A percentile compares a stretch with the other conserved stretches of the same genome.
phyloP scores from a whole-genome alignment of 306 rosid species.

The Pyrus bretschneideri region DNA sequence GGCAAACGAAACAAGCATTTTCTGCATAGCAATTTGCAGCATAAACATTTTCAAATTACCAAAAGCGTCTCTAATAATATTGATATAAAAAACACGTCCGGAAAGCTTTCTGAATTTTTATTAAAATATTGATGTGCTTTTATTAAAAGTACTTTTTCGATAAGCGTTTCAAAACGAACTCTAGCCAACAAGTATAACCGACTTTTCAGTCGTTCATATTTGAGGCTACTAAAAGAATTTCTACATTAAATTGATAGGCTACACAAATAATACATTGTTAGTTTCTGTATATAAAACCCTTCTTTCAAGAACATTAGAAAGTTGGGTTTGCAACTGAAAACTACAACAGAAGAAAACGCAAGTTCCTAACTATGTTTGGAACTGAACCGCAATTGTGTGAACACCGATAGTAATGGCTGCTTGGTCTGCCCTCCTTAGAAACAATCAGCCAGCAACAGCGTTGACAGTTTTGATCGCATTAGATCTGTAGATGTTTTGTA shows the following conservation, averaged over 20 bases:
- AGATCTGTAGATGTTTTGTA: not conserved
- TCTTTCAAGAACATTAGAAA: conserved; percentile 1
- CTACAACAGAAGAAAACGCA: not conserved
- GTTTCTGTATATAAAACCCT: not conserved
- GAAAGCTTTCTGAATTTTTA: no score
- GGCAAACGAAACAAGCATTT: no score
- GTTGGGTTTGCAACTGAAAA: not conserved
- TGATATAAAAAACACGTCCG: no score
- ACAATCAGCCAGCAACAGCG: not conserved
- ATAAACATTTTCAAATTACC: no score
- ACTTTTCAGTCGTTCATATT: not conserved
- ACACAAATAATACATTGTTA: not conserved
- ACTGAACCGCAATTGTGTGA: no score
- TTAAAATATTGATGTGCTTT: no score
- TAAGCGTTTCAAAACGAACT: no score
- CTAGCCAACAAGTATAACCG: no score
- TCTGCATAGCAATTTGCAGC: no score
- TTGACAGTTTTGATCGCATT: not conserved
- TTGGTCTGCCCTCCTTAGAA: not conserved
- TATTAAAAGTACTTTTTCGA: no score
- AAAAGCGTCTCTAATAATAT: no score
- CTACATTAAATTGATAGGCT: not conserved
- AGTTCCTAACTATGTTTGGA: not conserved
- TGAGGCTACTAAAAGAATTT: not conserved
- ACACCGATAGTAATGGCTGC: no score